These are phyloP conservation scores for Asterionellopsis glacialis DNA, from an alignment of 108 stramenopile genomes.

Conservation along the genomic window DNA sequence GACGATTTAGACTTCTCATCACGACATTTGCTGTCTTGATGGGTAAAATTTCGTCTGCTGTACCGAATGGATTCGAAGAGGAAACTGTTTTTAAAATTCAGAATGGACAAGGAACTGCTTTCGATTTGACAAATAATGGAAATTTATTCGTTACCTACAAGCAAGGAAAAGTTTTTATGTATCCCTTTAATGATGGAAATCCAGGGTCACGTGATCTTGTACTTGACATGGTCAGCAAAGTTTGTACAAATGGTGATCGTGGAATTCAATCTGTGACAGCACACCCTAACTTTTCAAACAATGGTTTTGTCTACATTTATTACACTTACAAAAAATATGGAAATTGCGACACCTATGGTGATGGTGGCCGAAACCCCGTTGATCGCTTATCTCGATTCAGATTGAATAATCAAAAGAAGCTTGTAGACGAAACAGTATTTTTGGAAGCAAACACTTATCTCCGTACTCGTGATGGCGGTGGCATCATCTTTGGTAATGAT, in stretches of 20 bases:
- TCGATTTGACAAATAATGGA: too few species aligned
- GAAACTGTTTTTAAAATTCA: too few species aligned
- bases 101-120: too few species aligned
- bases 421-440: constrained; percentile 16
- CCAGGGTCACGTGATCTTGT: too few species aligned
- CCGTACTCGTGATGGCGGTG: constrained; percentile 8
- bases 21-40: too few species aligned
- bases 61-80: too few species aligned
- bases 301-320: constrained; percentile 1
- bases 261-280: constrained; percentile 14
- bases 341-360: neutral
- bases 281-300: constrained; percentile 24
- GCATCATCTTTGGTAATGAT: constrained; percentile 31
- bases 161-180: too few species aligned
- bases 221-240: neutral
- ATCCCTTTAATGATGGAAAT: too few species aligned
- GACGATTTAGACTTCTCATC: too few species aligned
- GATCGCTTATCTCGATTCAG: constrained; percentile 23
- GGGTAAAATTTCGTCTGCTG: too few species aligned
- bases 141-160: too few species aligned
- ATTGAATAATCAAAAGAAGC: constrained; percentile 2
- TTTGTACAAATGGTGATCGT: constrained; percentile 25
- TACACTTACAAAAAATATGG: neutral
- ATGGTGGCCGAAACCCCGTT: too few species aligned
- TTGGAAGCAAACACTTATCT: constrained; percentile 7